phyloP scores from a whole-genome alignment of 257 asterid genomes.

The Fraxinus excelsior region DNA sequence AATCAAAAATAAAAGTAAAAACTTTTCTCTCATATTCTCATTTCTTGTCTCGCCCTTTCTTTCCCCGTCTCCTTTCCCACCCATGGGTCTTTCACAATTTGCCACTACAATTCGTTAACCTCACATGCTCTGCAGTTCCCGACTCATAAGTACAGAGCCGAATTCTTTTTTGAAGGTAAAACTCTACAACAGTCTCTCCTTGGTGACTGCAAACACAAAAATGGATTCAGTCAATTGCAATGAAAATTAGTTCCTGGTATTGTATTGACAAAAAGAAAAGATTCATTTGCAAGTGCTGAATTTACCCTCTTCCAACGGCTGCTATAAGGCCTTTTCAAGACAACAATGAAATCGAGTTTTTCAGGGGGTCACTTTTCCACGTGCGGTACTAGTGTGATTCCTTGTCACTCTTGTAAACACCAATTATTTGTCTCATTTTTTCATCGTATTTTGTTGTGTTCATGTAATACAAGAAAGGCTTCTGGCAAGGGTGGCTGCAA shows the following conservation, averaged over 20 bases:
- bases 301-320: constrained; percentile 69
- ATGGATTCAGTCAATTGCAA: background rate
- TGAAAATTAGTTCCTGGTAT: background rate
- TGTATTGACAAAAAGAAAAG: background rate
- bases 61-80: too few species aligned
- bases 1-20: too few species aligned
- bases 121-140: constrained; percentile 78
- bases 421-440: constrained; percentile 55
- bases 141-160: constrained; percentile 67
- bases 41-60: too few species aligned
- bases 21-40: too few species aligned
- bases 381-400: constrained; percentile 60
- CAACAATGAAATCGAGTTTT: constrained; percentile 46
- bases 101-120: constrained; percentile 44
- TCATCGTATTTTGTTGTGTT: constrained; percentile 52
- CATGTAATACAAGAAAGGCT: constrained; percentile 71
- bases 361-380: constrained; percentile 63
- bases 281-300: background rate
- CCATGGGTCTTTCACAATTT: too few species aligned
- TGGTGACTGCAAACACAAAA: constrained; percentile 53
- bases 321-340: constrained; percentile 63
- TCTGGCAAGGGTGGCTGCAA: constrained; percentile 84
- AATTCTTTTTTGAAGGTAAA: constrained; percentile 56
- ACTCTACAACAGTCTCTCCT: constrained; percentile 90
- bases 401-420: constrained; percentile 54